Evolutionary conservation across 768 basidiomycete genomes (phyloP).

Genomic region (Russula foetens): DNA sequence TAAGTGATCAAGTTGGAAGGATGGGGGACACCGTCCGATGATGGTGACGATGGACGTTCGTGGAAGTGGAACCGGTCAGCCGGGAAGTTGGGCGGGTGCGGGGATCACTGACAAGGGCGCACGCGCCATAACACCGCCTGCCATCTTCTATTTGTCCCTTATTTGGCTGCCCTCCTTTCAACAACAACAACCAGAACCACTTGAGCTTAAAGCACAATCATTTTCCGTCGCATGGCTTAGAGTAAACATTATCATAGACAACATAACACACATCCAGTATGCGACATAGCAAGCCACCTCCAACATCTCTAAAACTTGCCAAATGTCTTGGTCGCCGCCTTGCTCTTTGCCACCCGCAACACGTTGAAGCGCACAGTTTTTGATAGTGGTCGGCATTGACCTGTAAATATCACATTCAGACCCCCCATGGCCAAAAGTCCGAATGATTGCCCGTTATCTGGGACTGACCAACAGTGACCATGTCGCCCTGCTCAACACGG

Average conservation of each 20-base stretch:
- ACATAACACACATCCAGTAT: constrained; percentile 26
- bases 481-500: constrained; percentile 93
- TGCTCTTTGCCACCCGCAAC: constrained; percentile 88
- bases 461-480: constrained; percentile 86
- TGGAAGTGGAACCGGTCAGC: not conserved
- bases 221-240: constrained; percentile 3
- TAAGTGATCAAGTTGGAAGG: not conserved
- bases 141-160: constrained; percentile 18
- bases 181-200: not conserved
- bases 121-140: not conserved
- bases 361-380: constrained; percentile 99
- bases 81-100: not conserved
- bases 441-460: not conserved
- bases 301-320: constrained; percentile 72
- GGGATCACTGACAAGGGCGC: not conserved
- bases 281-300: constrained; percentile 11
- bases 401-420: constrained; percentile 32
- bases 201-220: not conserved
- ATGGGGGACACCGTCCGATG: not conserved
- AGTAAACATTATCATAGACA: constrained; percentile 26
- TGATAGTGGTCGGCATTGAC: constrained; percentile 97
- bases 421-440: too few relatives aligned
- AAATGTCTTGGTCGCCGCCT: constrained; percentile 86
- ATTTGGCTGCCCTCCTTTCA: constrained; percentile 4
- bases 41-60: constrained; percentile 5